These are phyloP conservation scores for Fusarium sp. DNA, from an alignment of 2,329 filamentous ascomycete species.

Conservation along the genomic window DNA sequence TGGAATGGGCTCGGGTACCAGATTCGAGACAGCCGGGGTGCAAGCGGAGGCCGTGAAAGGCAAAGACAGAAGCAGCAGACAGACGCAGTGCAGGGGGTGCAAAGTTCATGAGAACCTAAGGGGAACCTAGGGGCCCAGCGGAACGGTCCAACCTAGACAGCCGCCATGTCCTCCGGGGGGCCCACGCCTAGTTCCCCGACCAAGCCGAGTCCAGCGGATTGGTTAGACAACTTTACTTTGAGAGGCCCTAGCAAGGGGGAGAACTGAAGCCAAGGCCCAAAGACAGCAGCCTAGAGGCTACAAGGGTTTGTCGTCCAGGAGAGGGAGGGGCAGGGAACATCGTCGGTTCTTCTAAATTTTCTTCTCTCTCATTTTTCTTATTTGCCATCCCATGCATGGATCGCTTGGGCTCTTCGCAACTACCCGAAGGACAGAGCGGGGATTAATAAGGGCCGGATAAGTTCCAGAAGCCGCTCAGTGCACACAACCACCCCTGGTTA, in stretches of 20 bases:
- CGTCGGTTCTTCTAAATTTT: slow-evolving; percentile 19
- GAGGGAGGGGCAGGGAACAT: slow-evolving; percentile 37
- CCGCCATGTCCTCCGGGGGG: slow-evolving; percentile 39
- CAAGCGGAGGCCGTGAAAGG: slow-evolving; percentile 24
- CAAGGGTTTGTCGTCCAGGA: slow-evolving; percentile 23
- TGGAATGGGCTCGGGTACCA: slow-evolving; percentile 45
- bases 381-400: slow-evolving; percentile 2
- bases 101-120: slow-evolving; percentile 17
- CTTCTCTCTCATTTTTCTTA: slow-evolving; percentile 18
- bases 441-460: slow-evolving; percentile 20
- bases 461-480: slow-evolving; percentile 43
- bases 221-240: slow-evolving; percentile 36
- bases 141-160: slow-evolving; percentile 49
- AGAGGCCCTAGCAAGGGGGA: slow-evolving; percentile 31
- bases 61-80: background rate
- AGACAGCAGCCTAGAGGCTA: slow-evolving; percentile 15
- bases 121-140: slow-evolving; percentile 36
- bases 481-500: slow-evolving; percentile 24
- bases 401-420: slow-evolving; percentile 24
- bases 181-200: slow-evolving; percentile 43
- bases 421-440: slow-evolving; percentile 33
- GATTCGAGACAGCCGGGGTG: slow-evolving; percentile 42
- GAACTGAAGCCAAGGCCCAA: slow-evolving; percentile 6
- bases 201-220: slow-evolving; percentile 38
- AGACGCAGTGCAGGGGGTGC: slow-evolving; percentile 22